Evolutionary conservation across 768 basidiomycete species (phyloP), one percentile per base, ranked within the genome.

Genomic region (Arthromyces matolae): DNA sequence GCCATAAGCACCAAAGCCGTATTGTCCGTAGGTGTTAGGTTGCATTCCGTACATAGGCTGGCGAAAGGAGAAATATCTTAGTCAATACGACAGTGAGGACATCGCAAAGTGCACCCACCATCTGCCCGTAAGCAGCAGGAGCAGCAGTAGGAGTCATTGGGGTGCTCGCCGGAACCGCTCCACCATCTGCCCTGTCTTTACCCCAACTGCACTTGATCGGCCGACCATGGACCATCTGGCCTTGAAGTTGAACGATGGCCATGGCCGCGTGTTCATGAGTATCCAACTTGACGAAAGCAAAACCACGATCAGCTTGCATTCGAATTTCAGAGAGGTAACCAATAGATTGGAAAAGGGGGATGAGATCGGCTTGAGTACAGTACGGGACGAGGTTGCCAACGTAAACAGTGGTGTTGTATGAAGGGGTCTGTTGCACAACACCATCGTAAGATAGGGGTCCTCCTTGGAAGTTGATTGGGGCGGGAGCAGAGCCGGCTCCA

Each of bases 201-300:
- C 96, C 96, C 96, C 96, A 99, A 60, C 91, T 93, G 68, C 92
- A 95, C 71, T 97, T 98, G 76, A 98, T 92, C 7, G 94, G 93
- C 31, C 96, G 73, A 39, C 95, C 95, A 56, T 99, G 96, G 22
- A 99, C 91, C 78, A 93, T 89, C 71, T 93, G 90, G 45, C 95
- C 94, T 67, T 95, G 92, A 42, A 99, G 75, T 65, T 97, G 93
- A 52, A 95, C 88, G 61, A 99, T 99, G 31, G 95, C 95, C 83
- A 93, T 86, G 7, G 96, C 95, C 45, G 95, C 95, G 65, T 97
- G 93, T 64, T 98, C 93, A 66, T 98, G 95, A 42, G 93, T 93
- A 69, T 99, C 96, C 47, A 98, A 80, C 72, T 98, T 98, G 64
- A 99, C 93, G 63, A 98, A 98, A 2, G 96, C 95, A 66, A 98